Evolutionary conservation across 345 rosid genomes (phyloP), one percentile per base, ranked within the genome.

Genomic region (Gynandropsis gynandra): DNA sequence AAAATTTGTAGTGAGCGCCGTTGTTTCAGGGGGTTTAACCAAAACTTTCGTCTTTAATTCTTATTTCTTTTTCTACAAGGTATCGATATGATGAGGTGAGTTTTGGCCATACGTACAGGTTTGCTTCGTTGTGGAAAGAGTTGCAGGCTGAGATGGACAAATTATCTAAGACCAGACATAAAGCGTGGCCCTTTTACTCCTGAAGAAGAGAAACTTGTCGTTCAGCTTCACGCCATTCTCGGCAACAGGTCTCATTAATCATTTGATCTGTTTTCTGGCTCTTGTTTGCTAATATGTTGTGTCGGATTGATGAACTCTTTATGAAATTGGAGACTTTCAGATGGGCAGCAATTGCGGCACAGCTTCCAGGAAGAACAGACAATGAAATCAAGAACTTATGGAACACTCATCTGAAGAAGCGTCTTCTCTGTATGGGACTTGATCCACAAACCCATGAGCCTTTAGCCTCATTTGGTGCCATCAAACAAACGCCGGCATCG

Each of bases 301-400:
- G 34, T n/a, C 5, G 45, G 12, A 40, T 13, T 61, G 46, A 10
- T 33, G 42, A 16, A 61, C 13, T 13, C 47, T 42, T 3, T n/a
- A n/a, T n/a, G 13, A 17, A n/a, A n/a, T 12, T 36, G 40, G 16
- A 3, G 10, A 7, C 0, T 42, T 13, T 54, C 50, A 90, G 98
- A 74, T 92, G 98, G 98, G 97, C 98, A 29, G 84, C 97, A n/a
- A 92, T 92, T 55, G 96, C 98, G 17, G 77, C 82, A 52, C 95
- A 92, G 51, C 73, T 92, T 1, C 90, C 96, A 16, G 98, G 98
- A 55, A 80, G 98, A 65, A 92, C 98, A 17, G 98, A 87, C 64
- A 92, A 87, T 32, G 97, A 92, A 80, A 79, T 92, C 63, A 87
- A 92, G 83, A 92, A 92, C 74, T 66, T 87, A 14, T 92, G 98